Conservation (phyloP, 2,329 filamentous ascomycete genomes). For the Penicillium hesseltinei region DNA sequence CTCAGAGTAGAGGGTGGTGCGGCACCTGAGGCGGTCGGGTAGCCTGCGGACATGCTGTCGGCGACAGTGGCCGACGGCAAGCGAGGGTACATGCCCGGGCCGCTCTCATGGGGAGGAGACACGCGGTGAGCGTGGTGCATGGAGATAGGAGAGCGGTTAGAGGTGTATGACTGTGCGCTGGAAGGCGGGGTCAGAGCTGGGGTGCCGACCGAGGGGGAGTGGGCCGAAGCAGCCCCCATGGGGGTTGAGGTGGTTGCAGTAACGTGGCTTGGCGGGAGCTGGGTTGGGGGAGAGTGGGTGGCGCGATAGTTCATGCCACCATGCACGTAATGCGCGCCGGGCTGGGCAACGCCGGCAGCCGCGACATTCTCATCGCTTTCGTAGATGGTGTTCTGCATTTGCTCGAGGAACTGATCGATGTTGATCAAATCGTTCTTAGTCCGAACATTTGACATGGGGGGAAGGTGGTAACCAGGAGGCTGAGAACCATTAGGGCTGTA, state of each 20-base stretch:
- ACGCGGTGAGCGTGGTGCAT: slow-evolving; percentile 52
- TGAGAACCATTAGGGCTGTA: slow-evolving; percentile 59
- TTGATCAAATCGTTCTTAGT: slow-evolving; percentile 93
- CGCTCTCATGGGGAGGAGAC: slow-evolving; percentile 49
- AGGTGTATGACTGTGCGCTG: slow-evolving; percentile 62
- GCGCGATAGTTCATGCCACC: slow-evolving; percentile 53
- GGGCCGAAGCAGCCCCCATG: slow-evolving; percentile 42
- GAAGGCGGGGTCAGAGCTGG: slow-evolving; percentile 63
- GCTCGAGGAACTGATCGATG: slow-evolving; percentile 91
- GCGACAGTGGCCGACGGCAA: slow-evolving; percentile 60
- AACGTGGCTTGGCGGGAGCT: slow-evolving; percentile 44
- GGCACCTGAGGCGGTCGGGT: slow-evolving; percentile 52
- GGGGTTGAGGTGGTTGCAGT: slow-evolving; percentile 39
- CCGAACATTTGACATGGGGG: slow-evolving; percentile 80
- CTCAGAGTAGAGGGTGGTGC: slow-evolving; percentile 61
- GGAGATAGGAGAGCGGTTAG: slow-evolving; percentile 60
- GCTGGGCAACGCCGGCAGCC: slow-evolving; percentile 72
- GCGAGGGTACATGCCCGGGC: slow-evolving; percentile 60
- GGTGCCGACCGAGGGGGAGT: slow-evolving; percentile 53
- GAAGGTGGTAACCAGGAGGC: slow-evolving; percentile 79
- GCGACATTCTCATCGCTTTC: slow-evolving; percentile 84
- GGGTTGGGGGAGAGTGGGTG: slow-evolving; percentile 55
- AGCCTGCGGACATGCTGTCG: slow-evolving; percentile 53
- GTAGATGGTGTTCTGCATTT: slow-evolving; percentile 94
- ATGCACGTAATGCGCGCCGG: slow-evolving; percentile 65